Conservation (phyloP, 352 stramenopile genomes). For the Thalassiosira livingstoniorum region DNA sequence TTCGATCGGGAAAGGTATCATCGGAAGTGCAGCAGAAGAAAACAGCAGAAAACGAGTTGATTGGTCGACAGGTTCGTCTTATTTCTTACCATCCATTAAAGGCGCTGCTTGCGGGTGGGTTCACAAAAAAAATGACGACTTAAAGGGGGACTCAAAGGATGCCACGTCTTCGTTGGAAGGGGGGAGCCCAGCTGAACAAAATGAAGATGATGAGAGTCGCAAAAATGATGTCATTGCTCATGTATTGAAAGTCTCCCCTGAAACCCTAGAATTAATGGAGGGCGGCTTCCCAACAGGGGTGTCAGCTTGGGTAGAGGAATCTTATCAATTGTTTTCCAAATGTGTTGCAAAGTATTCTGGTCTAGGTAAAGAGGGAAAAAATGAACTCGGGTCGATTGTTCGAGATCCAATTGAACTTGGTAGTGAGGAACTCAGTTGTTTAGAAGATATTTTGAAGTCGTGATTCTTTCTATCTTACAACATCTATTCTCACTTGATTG, state of each 20-base stretch:
- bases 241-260: constrained; percentile 41
- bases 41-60: constrained; percentile 48
- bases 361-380: neutral
- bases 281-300: neutral
- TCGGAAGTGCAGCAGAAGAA: constrained; percentile 73
- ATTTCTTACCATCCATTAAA: constrained; percentile 59
- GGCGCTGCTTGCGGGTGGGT: constrained; percentile 77
- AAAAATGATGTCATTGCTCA: constrained; percentile 33
- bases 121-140: constrained; percentile 14
- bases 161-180: neutral
- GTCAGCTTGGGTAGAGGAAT: constrained; percentile 8
- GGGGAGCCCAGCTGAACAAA: neutral
- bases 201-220: neutral
- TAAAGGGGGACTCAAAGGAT: neutral
- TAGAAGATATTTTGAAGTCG: no score
- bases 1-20: constrained; percentile 77
- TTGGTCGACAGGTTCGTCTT: constrained; percentile 63
- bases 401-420: no score
- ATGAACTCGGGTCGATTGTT: no score
- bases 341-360: neutral
- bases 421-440: no score
- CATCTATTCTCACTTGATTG: no score
- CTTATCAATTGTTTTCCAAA: constrained; percentile 14
- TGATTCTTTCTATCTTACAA: no score
- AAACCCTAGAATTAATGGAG: constrained; percentile 5